These are phyloP conservation scores for Scytalidium lignicola DNA, from an alignment of 2,329 filamentous ascomycete species.

Conservation along the genomic window DNA sequence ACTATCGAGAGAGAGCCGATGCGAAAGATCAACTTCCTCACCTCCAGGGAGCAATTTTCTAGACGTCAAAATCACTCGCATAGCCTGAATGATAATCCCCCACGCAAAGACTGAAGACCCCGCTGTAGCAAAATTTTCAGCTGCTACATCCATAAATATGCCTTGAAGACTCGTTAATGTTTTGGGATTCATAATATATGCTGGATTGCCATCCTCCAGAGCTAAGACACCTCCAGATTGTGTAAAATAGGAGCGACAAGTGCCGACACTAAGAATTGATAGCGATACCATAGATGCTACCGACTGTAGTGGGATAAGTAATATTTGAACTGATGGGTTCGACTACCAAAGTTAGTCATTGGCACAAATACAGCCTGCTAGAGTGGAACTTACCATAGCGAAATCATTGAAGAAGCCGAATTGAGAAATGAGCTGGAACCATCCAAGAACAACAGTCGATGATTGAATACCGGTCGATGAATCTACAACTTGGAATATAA, in stretches of 20 bases:
- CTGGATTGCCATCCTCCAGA: constrained; percentile 24
- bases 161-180: constrained; percentile 70
- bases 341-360: constrained; percentile 11
- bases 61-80: constrained; percentile 40
- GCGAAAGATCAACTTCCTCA: constrained; percentile 9
- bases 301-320: constrained; percentile 62
- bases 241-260: constrained; percentile 1
- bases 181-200: constrained; percentile 65
- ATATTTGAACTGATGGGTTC: constrained; percentile 20
- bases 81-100: constrained; percentile 68
- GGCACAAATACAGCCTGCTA: background rate
- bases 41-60: constrained; percentile 25
- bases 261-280: constrained; percentile 56
- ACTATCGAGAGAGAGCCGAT: background rate
- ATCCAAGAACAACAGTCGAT: constrained; percentile 55
- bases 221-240: background rate
- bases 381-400: constrained; percentile 41
- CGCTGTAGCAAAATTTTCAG: constrained; percentile 53
- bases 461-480: constrained; percentile 51
- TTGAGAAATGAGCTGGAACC: constrained; percentile 69
- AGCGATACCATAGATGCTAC: constrained; percentile 67
- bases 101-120: constrained; percentile 75
- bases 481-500: constrained; percentile 67
- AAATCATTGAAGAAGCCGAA: constrained; percentile 67
- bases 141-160: constrained; percentile 58